A percentile compares a stretch with the other conserved stretches of the same genome.
Conservation (phyloP, 2,329 filamentous ascomycete species). For the Fusarium sp. region DNA sequence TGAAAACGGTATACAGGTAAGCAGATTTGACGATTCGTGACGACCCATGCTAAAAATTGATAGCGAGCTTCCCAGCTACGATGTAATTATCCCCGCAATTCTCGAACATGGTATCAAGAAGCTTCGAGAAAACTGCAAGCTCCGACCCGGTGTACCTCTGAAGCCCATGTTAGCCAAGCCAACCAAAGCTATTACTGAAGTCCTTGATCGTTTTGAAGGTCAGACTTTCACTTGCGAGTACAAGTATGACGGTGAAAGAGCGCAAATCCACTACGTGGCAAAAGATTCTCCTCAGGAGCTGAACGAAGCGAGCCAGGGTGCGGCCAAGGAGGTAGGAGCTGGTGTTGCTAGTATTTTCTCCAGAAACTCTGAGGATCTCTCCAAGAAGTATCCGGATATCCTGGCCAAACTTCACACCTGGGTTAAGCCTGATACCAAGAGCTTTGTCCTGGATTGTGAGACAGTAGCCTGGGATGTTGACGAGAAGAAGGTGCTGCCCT, state of each 20-base stretch:
- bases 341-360: constrained; percentile 96
- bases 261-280: constrained; percentile 98
- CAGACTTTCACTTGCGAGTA: constrained; percentile 98
- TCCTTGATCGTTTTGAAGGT: constrained; percentile 94
- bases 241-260: constrained; percentile 97
- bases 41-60: constrained; percentile 51
- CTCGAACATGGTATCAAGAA: constrained; percentile 87
- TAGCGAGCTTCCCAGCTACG: constrained; percentile 94
- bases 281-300: constrained; percentile 81
- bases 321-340: constrained; percentile 73
- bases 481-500: constrained; percentile 95
- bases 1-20: constrained; percentile 92
- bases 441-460: constrained; percentile 98
- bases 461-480: constrained; percentile 96
- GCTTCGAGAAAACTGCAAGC: constrained; percentile 85
- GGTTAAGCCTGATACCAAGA: constrained; percentile 91
- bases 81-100: constrained; percentile 92
- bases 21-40: constrained; percentile 36
- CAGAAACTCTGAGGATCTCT: constrained; percentile 95
- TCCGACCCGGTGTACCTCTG: constrained; percentile 91
- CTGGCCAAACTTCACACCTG: constrained; percentile 87
- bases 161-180: constrained; percentile 99
- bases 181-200: constrained; percentile 97
- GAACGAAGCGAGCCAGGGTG: constrained; percentile 69
- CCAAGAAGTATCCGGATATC: constrained; percentile 97